Base-by-base conservation (phyloP, 2,329 filamentous ascomycete species). In the Botrytis pseudocinerea region DNA sequence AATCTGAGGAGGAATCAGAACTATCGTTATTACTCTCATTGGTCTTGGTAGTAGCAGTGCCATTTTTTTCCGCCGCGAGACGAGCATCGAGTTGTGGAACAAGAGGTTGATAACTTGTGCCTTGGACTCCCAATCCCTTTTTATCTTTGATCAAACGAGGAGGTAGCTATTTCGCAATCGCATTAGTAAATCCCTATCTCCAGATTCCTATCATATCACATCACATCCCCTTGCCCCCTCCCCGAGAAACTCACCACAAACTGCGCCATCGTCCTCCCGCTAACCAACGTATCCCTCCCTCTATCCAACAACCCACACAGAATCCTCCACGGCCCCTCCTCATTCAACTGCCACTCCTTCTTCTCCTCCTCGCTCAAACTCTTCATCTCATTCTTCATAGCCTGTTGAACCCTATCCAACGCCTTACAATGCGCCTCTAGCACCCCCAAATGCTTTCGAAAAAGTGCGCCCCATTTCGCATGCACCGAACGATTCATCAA, bases 381-480 rank as follows among this genome's bases (percentile, higher is more conserved):
- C 20, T 42, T 63, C 73, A 76, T 75, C 62, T 77, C 73, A 14
- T 20, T 40, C 66, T 64, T 73, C 74, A 79, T 75, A 60, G 69
- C 73, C 63, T 77, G 73, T 73, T 76, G 74, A 5, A 78, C 44
- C 10, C 76, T 70, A 59, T 78, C 76, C 59, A 80, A 16, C 16
- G 44, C 32, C 38, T 69, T 72, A 51, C 79, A 75, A 73, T 79
- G 78, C n/a, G 73, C 62, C 69, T 80, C 79, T 2, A 79, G 69
- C 8, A 79, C 44, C 4, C 76, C 76, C 44, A 79, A 46, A 66
- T 79, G 77, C 62, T 76, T 78, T 72, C 76, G 77, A 57, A 79
- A 78, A 28, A 80, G 44, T 40, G 74, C 75, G 4, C 76, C 77
- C 70, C 80, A 80, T 46, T 81, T 85, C 35, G 81, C 81, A 76